phyloP scores from a whole-genome alignment of 2,329 filamentous ascomycete genomes.

The Fusarium graminum region DNA sequence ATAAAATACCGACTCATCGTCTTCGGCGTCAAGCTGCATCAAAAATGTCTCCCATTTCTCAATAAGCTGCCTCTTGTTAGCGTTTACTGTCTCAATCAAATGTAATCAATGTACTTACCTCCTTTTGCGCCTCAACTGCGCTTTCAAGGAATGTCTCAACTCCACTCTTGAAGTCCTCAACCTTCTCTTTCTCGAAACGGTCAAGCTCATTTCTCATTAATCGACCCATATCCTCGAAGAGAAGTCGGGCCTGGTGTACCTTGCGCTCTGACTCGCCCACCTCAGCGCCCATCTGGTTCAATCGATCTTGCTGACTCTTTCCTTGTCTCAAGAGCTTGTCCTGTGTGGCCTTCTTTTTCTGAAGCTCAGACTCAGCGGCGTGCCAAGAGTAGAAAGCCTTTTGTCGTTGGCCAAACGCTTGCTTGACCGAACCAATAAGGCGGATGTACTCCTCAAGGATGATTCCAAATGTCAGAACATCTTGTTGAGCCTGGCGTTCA shows the following conservation, averaged over 20 bases:
- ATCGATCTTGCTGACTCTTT: constrained; percentile 92
- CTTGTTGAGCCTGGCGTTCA: constrained; percentile 95
- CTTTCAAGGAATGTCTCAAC: constrained; percentile 98
- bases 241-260: constrained; percentile 86
- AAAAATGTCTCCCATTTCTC: constrained; percentile 99
- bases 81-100: background rate
- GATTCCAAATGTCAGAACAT: constrained; percentile 94
- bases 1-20: constrained; percentile 80
- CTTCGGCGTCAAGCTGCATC: constrained; percentile 93
- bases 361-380: constrained; percentile 86
- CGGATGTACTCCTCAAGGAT: constrained; percentile 99
- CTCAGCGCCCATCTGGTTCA: constrained; percentile 92
- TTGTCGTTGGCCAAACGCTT: constrained; percentile 90
- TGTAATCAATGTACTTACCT: constrained; percentile 69
- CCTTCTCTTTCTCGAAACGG: constrained; percentile 95
- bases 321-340: constrained; percentile 97
- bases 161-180: constrained; percentile 98
- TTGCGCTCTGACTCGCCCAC: constrained; percentile 95
- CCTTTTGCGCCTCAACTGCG: constrained; percentile 97
- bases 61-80: constrained; percentile 63
- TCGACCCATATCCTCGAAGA: constrained; percentile 98
- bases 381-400: constrained; percentile 98
- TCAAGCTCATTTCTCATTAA: constrained; percentile 93
- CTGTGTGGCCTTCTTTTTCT: constrained; percentile 88
- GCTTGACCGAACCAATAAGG: constrained; percentile 94